Evolutionary conservation across 2,329 filamentous ascomycete species (phyloP), one percentile per base, ranked within the genome.

Genomic region (Hypoxylon sp.): DNA sequence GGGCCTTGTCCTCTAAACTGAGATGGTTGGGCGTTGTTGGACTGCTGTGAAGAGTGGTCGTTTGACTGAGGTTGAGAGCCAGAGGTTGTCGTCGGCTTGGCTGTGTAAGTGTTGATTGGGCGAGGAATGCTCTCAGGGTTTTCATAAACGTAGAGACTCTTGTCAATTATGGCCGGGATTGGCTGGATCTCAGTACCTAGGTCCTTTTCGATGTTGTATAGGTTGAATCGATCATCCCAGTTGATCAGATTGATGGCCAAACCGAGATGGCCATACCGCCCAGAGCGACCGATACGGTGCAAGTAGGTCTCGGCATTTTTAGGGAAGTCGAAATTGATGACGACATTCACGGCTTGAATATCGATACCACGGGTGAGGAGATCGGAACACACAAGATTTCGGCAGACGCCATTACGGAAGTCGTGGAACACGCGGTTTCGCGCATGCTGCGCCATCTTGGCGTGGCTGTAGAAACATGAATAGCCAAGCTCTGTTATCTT

Each of bases 321-420:
- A 60, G 96, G 96, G 80, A 99, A 99, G 78, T 99, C 96, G 77
- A 99, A 99, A 85, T 99, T 99, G 88, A 99, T 99, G 79, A 99
- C 96, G 61, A 99, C 96, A 76, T 99, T 99, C 78, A 99, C 96
- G 59, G 96, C 96, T 82, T 99, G 96, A 72, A 99, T 99, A 83
- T 99, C 96, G 77, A 99, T 99, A 89, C 96, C 96, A 82, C 96
- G 94, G 71, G 96, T 99, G 71, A 99, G 88, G 42, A 99, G 87
- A 83, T 99, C 96, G 2, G 97, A 99, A 83, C 96, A 99, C 70
- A 99, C 96, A 39, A 99, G 89, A 80, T 99, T 99, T 76, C 96
- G 93, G 85, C 95, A 98, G 58, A 97, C 94, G 65, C 96, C 96
- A 76, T 98, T 98, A 74, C 96, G 92, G 86, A 99, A 99, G 80